These are phyloP conservation scores for Grosmannia huntii DNA, from an alignment of 2,329 filamentous ascomycete genomes.

Conservation along the genomic window DNA sequence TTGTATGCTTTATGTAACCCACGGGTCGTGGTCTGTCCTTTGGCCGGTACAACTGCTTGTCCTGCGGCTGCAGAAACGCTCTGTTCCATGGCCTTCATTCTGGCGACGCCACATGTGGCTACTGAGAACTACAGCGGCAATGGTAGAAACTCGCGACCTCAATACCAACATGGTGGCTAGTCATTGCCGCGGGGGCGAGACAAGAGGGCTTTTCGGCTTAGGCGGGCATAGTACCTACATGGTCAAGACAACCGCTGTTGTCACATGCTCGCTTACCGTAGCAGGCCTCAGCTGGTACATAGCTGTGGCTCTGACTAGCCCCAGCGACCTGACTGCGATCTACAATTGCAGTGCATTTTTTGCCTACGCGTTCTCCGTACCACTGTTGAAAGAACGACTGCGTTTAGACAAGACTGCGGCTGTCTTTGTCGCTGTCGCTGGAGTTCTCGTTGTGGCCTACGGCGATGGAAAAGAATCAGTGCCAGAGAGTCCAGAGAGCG, in stretches of 20 bases:
- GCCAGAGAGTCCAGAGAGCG: slow-evolving; percentile 12
- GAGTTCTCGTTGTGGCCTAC: slow-evolving; percentile 91
- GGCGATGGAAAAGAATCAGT: slow-evolving; percentile 49
- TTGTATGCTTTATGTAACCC: slow-evolving; percentile 97
- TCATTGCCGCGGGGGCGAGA: neutral
- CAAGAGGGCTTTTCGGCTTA: neutral
- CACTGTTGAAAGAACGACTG: slow-evolving; percentile 72
- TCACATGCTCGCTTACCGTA: slow-evolving; percentile 77
- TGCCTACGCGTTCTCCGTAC: slow-evolving; percentile 92
- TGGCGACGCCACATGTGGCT: slow-evolving; percentile 53
- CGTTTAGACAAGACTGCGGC: slow-evolving; percentile 75
- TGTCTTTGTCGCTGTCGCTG: slow-evolving; percentile 74
- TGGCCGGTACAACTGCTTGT: slow-evolving; percentile 78
- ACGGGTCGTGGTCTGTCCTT: slow-evolving; percentile 82
- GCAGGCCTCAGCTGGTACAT: slow-evolving; percentile 93
- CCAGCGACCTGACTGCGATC: slow-evolving; percentile 89
- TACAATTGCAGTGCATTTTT: slow-evolving; percentile 99
- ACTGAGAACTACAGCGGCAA: slow-evolving; percentile 48
- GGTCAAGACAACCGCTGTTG: slow-evolving; percentile 61
- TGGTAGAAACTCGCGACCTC: slow-evolving; percentile 72
- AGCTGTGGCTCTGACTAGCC: slow-evolving; percentile 83
- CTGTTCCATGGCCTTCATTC: slow-evolving; percentile 70
- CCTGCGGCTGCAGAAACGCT: slow-evolving; percentile 65
- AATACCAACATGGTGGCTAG: slow-evolving; percentile 24
- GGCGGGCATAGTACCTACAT: slow-evolving; percentile 50